Base-by-base conservation (phyloP, 139 green algal species). In the Edaphochlamys debaryana region DNA sequence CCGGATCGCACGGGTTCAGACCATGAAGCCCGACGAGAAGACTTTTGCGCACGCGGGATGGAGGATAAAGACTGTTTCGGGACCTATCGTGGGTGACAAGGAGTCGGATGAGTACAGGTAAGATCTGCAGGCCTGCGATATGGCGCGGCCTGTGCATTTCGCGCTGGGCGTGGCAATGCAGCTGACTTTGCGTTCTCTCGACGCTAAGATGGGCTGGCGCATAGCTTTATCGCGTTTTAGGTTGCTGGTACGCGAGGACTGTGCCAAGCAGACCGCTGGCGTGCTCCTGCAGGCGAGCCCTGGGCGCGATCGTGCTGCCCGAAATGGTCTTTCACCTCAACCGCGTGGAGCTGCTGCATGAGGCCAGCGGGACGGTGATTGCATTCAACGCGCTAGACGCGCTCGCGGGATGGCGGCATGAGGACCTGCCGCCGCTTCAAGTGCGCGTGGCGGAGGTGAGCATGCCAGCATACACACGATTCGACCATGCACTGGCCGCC, bases 251-350 rank as follows among this genome's bases (percentile, higher is more conserved):
- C 13, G 52, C 9, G 25, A 20, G 13, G 4, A 30, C 52, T 30
- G 52, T 27, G 48, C 11, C 37, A 52, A 54, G 2, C 38, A 37
- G 38, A 52, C 25, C 69, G 36, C 23, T 22, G 6, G 23, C 7
- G n/a, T 66, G 4, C 23, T 15, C 27, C 25, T 50, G 9, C 41
- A 73, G 74, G 20, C 34, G 70, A 27, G 72, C 90, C 3, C 32
- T 83, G 6, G 74, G 64, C 1, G 77, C 64, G 0, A 84, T 90
- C 9, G 88, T 88, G 0, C 71, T 95, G 0, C 95, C 95, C 17
- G 96, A 98, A 91, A 96, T 98, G 89, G 85, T 96, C 30, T 98
- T 97, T 80, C 86, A 83, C 7, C 70, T 83, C 19, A 94, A 87
- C 79, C 58, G 64, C 37, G 86, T 98, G 64, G 66, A 83, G 20